Evolutionary conservation across 495 filamentous ascomycete genomes (phyloP), one percentile per base, ranked within the genome.

Genomic region (Xylaria intraflava): DNA sequence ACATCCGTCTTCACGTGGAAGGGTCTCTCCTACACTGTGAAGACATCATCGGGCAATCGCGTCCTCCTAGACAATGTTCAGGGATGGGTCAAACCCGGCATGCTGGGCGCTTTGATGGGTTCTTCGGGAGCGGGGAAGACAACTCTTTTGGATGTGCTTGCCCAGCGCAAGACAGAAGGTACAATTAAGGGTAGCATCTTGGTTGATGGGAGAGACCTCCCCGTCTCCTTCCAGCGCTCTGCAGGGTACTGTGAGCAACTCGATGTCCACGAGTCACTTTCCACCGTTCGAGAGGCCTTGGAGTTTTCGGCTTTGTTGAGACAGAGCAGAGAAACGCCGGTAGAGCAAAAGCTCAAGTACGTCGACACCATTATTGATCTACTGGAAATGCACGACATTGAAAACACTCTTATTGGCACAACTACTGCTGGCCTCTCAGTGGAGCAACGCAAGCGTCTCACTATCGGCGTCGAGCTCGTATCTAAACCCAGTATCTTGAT

Each of bases 391-490:
- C 72, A 81, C 52, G 74, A 81, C 33, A 85, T 83, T 51, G 82
- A 84, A 3, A 83, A 89, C 52, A 85, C 87, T 10, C 71, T 89
- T 31, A 82, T 90, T 29, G 86, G 87, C 56, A 76, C 84, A 24
- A 80, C 84, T 0, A 84, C 83, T 16, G 83, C 87, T 64, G 58
- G 56, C 12, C 51, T 69, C 0, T 61, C 55, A 8, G 55, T 69
- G 1, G 68, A 71, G 49, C 46, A 74, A 61, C 49, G 62, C 59
- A 56, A 83, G 77, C 36, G 82, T 17, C 36, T 90, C 2, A 90
- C 86, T 5, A 90, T 92, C 51, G 88, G 83, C 46, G 86, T 91
- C 11, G 87, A 92, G 58, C 64, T 92, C 20, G 85, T 85, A 7
- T 86, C 88, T 6, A 88, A 86, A 60, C 88, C 88, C 0, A 80